A percentile compares a stretch with the other conserved stretches of the same genome.
Conservation (phyloP, 345 rosid species). For the Gynandropsis gynandra region DNA sequence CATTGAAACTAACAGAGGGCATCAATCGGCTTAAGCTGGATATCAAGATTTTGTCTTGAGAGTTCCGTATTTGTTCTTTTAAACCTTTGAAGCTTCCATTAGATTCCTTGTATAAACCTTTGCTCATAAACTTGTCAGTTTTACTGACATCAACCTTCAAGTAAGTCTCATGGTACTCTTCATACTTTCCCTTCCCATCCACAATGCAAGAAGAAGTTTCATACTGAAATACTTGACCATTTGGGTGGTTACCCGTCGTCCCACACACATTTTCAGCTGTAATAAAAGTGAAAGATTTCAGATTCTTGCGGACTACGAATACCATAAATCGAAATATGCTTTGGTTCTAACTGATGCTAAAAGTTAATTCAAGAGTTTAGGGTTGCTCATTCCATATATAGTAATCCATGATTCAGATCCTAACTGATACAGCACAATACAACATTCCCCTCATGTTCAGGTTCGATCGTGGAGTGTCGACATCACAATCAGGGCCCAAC, state of each 20-base stretch:
- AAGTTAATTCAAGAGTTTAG: no score
- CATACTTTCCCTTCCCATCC: slow-evolving; percentile 41
- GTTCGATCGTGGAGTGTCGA: no score
- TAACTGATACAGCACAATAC: background rate
- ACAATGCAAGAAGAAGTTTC: slow-evolving; percentile 40
- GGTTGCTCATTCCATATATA: no score
- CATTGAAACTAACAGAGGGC: slow-evolving; percentile 39
- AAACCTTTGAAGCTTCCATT: slow-evolving; percentile 31
- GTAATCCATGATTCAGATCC: no score
- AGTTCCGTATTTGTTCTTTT: slow-evolving; percentile 34
- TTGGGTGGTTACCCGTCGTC: slow-evolving; percentile 27
- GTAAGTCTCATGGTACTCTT: slow-evolving; percentile 53
- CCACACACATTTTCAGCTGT: slow-evolving; percentile 36
- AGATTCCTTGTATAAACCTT: slow-evolving; percentile 25
- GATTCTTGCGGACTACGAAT: background rate
- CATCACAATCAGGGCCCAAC: no score
- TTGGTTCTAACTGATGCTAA: no score
- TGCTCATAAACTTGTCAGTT: slow-evolving; percentile 22
- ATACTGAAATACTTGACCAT: slow-evolving; percentile 43
- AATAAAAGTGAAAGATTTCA: background rate
- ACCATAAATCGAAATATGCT: no score
- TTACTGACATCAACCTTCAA: slow-evolving; percentile 47
- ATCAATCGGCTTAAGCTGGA: slow-evolving; percentile 29
- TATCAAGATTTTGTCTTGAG: slow-evolving; percentile 33
- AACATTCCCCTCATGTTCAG: background rate